phyloP scores from a whole-genome alignment of 257 asterid species.

The Lavandula angustifolia region DNA sequence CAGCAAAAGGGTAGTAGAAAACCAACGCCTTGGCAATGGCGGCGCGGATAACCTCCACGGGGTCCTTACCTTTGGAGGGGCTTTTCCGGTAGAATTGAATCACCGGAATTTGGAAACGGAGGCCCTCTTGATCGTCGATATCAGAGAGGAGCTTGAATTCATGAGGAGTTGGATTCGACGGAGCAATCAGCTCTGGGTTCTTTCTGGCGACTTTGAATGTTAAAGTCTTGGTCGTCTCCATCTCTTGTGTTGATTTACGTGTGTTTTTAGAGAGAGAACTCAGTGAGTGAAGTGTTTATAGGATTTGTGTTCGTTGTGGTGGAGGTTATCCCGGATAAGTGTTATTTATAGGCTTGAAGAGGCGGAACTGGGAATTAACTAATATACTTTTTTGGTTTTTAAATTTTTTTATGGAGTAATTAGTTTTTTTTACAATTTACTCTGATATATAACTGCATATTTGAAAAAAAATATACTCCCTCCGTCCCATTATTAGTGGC shows the following conservation, averaged over 20 bases:
- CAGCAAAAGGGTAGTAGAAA: constrained; percentile 74
- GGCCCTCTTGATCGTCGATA: constrained; percentile 65
- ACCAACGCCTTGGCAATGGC: constrained; percentile 60
- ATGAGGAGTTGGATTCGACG: constrained; percentile 63
- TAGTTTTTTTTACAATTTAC: too few species aligned
- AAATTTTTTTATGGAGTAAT: too few species aligned
- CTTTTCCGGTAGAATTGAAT: constrained; percentile 52
- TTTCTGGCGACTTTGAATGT: constrained; percentile 51
- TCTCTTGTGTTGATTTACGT: constrained; percentile 7
- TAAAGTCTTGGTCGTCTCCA: constrained; percentile 35
- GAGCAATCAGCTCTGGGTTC: constrained; percentile 53
- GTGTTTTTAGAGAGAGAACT: too few species aligned
- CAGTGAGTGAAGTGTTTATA: neutral
- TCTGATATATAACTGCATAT: too few species aligned
- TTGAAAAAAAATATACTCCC: too few species aligned
- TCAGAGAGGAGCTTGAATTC: constrained; percentile 61
- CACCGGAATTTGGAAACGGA: constrained; percentile 61
- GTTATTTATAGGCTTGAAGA: constrained; percentile 25
- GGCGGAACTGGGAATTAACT: neutral
- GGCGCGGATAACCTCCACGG: constrained; percentile 45
- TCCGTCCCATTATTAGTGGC: too few species aligned
- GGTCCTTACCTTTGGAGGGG: constrained; percentile 44
- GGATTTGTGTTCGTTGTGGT: neutral
- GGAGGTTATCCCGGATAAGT: neutral
- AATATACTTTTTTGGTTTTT: too few species aligned